Conservation (phyloP, 805 yeast genomes). For the Nakazawaea ernobii region DNA sequence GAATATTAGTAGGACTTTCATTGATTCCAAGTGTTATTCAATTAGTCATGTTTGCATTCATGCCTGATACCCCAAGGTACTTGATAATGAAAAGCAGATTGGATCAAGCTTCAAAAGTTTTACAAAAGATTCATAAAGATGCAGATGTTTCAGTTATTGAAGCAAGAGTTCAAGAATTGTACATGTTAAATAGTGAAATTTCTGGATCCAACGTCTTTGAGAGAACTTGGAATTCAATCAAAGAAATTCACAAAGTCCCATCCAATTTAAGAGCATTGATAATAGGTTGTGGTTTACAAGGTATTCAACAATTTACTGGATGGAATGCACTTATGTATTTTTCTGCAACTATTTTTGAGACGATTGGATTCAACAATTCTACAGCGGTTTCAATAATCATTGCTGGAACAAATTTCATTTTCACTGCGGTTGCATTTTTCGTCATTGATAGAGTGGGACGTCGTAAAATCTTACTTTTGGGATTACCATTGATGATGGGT, state of each 20-base stretch:
- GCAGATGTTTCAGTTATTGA: constrained; percentile 33
- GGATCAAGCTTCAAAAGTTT: constrained; percentile 33
- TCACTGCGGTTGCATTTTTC: constrained; percentile 42
- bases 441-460: constrained; percentile 48
- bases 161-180: constrained; percentile 39
- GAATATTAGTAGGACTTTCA: constrained; percentile 44
- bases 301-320: constrained; percentile 52
- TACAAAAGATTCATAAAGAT: constrained; percentile 30
- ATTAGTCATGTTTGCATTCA: constrained; percentile 36
- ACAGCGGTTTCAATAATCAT: constrained; percentile 49
- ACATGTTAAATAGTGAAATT: constrained; percentile 15
- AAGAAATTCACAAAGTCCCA: constrained; percentile 32
- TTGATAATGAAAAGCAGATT: constrained; percentile 38
- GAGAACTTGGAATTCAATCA: constrained; percentile 34
- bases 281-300: constrained; percentile 52
- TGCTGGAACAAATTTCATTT: constrained; percentile 51
- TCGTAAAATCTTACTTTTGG: constrained; percentile 38
- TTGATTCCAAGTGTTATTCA: constrained; percentile 46
- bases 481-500: constrained; percentile 40
- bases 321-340: constrained; percentile 55
- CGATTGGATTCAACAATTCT: constrained; percentile 45
- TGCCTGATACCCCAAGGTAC: constrained; percentile 52
- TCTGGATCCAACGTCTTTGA: constrained; percentile 18
- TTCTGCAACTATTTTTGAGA: constrained; percentile 48
- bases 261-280: constrained; percentile 47